Percentiles rank a stretch among this genome's conserved stretches.
These are phyloP conservation scores for Sesbania bispinosa DNA, from an alignment of 306 rosid species.

Conservation along the genomic window DNA sequence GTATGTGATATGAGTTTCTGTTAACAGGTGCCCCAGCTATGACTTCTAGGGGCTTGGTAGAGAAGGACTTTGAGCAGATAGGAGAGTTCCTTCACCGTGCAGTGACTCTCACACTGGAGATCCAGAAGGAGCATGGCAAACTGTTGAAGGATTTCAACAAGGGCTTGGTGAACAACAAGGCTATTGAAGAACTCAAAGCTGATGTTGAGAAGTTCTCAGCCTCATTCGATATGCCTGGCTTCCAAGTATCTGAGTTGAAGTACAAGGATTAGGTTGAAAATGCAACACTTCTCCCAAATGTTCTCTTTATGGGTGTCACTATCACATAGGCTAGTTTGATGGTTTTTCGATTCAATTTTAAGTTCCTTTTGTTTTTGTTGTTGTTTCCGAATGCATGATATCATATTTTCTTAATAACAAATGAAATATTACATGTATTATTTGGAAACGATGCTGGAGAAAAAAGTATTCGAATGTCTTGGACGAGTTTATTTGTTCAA, in stretches of 20 bases:
- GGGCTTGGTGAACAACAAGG: slow-evolving; percentile 81
- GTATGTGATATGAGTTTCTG: slow-evolving; percentile 11
- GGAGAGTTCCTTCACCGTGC: slow-evolving; percentile 98
- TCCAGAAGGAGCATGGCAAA: slow-evolving; percentile 80
- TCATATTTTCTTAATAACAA: slow-evolving; percentile 13
- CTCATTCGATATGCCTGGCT: slow-evolving; percentile 89
- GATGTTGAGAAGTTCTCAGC: slow-evolving; percentile 83
- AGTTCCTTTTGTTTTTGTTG: slow-evolving; percentile 1
- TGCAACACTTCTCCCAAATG: not conserved
- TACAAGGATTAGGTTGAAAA: slow-evolving; percentile 63
- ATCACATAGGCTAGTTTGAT: not conserved
- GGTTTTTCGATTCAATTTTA: slow-evolving; percentile 18
- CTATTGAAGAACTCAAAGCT: slow-evolving; percentile 69
- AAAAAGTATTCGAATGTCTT: not conserved
- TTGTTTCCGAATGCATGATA: not conserved
- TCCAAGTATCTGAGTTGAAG: slow-evolving; percentile 71
- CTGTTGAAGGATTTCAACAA: slow-evolving; percentile 96
- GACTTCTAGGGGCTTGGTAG: slow-evolving; percentile 93
- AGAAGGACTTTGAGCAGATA: slow-evolving; percentile 88
- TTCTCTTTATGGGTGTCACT: not conserved
- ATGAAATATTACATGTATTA: not conserved
- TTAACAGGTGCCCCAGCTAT: slow-evolving; percentile 85
- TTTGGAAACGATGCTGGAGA: not conserved
- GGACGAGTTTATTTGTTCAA: not conserved
- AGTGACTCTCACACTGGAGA: slow-evolving; percentile 57